These are phyloP conservation scores for Cercospora janseana DNA, from an alignment of 2,329 filamentous ascomycete species.

Conservation along the genomic window DNA sequence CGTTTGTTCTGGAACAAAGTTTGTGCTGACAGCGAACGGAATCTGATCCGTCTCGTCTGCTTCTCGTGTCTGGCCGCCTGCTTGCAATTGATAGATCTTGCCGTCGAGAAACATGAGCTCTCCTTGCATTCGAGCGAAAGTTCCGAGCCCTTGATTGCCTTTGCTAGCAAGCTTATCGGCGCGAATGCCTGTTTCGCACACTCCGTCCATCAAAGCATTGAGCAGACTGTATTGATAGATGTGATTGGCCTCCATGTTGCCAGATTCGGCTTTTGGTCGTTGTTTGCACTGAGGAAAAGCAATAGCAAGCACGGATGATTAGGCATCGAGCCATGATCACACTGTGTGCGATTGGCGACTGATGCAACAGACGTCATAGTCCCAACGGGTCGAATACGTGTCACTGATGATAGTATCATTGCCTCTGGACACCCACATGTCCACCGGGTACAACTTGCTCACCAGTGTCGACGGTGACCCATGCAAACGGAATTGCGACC, in stretches of 20 bases:
- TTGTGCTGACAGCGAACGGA: slow-evolving; percentile 41
- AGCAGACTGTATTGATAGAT: slow-evolving; percentile 48
- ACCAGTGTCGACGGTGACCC: too few species aligned
- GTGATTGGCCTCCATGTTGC: slow-evolving; percentile 39
- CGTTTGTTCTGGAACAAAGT: slow-evolving; percentile 35
- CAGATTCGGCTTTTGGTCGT: too few species aligned
- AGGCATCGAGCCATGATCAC: too few species aligned
- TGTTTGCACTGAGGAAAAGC: too few species aligned
- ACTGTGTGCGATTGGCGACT: too few species aligned
- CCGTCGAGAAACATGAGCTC: slow-evolving; percentile 47
- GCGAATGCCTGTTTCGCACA: slow-evolving; percentile 49
- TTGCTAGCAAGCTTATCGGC: slow-evolving; percentile 47
- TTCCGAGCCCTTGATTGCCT: slow-evolving; percentile 53
- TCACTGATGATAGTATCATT: too few species aligned
- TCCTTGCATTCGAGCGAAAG: slow-evolving; percentile 46
- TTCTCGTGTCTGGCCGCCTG: slow-evolving; percentile 38
- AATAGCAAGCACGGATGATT: too few species aligned
- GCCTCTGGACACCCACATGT: too few species aligned
- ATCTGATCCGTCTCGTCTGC: slow-evolving; percentile 40
- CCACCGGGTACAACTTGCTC: too few species aligned
- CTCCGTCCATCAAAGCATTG: slow-evolving; percentile 47
- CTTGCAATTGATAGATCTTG: slow-evolving; percentile 44
- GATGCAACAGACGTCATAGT: too few species aligned
- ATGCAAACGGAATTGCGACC: too few species aligned
- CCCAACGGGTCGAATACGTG: too few species aligned